A percentile compares a stretch with the other conserved stretches of the same genome.
phyloP scores from a whole-genome alignment of 1,284 basidiomycete genomes.

The Moniliophthora roreri region DNA sequence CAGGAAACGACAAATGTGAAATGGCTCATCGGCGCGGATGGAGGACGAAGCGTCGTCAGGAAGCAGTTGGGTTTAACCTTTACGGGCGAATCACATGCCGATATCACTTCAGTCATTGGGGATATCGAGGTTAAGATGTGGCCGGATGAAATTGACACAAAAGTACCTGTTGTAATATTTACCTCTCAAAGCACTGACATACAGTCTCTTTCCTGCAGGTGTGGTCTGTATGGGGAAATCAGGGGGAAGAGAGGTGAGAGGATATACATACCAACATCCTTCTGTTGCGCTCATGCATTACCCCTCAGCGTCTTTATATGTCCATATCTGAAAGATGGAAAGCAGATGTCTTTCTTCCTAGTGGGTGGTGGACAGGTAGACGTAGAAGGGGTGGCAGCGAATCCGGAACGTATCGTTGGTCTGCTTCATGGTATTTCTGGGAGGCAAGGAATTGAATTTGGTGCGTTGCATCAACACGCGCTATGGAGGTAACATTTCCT shows the following conservation, averaged over 20 bases:
- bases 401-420: constrained; percentile 28
- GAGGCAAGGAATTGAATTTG: constrained; percentile 16
- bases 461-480: constrained; percentile 6
- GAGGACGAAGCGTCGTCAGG: constrained; percentile 13
- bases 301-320: constrained; percentile 32
- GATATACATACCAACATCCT: neutral
- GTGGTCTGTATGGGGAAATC: neutral
- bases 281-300: neutral
- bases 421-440: constrained; percentile 31
- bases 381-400: constrained; percentile 23
- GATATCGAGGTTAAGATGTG: neutral
- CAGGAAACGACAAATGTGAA: constrained; percentile 3
- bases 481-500: constrained; percentile 5
- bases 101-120: neutral
- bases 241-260: neutral
- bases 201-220: neutral
- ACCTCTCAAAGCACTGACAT: neutral
- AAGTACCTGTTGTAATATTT: neutral
- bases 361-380: constrained; percentile 29
- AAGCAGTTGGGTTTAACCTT: constrained; percentile 11
- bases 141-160: neutral
- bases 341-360: constrained; percentile 34
- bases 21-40: constrained; percentile 15
- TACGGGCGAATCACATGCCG: neutral
- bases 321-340: constrained; percentile 25